Conservation (phyloP, 1,139 yeast species). For the Citeromyces siamensis region DNA sequence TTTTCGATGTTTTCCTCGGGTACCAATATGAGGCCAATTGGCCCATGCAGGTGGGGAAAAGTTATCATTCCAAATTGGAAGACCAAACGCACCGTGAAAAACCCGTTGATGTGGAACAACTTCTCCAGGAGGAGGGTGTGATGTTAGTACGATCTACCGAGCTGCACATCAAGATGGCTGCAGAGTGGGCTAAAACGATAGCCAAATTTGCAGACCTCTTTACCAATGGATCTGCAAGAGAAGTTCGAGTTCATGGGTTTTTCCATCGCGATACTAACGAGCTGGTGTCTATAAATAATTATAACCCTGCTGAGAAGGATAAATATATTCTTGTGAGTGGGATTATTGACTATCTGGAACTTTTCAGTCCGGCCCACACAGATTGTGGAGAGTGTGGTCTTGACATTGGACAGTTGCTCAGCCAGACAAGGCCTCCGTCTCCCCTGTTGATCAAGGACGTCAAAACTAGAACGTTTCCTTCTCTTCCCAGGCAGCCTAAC, state of each 20-base stretch:
- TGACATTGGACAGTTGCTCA: conserved; percentile 1
- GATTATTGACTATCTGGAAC: conserved; percentile 38
- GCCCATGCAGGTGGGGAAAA: conserved; percentile 27
- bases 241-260: conserved; percentile 43
- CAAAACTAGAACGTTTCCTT: conserved; percentile 35
- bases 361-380: conserved; percentile 4
- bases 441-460: conserved; percentile 33
- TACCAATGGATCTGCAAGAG: conserved; percentile 41
- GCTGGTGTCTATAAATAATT: conserved; percentile 14
- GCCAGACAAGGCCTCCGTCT: conserved; percentile 2
- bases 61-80: conserved; percentile 31
- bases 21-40: conserved; percentile 17
- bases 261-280: conserved; percentile 21
- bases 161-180: conserved; percentile 9
- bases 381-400: conserved; percentile 2
- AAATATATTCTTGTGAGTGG: conserved; percentile 40
- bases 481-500: conserved; percentile 31
- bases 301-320: conserved; percentile 9
- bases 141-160: conserved; percentile 16
- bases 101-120: neutral
- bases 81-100: conserved; percentile 19
- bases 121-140: neutral
- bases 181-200: conserved; percentile 4
- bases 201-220: conserved; percentile 23
- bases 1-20: conserved; percentile 29